These are phyloP conservation scores for Eutrema salsugineum DNA, from an alignment of 441 rosid species.

Conservation along the genomic window DNA sequence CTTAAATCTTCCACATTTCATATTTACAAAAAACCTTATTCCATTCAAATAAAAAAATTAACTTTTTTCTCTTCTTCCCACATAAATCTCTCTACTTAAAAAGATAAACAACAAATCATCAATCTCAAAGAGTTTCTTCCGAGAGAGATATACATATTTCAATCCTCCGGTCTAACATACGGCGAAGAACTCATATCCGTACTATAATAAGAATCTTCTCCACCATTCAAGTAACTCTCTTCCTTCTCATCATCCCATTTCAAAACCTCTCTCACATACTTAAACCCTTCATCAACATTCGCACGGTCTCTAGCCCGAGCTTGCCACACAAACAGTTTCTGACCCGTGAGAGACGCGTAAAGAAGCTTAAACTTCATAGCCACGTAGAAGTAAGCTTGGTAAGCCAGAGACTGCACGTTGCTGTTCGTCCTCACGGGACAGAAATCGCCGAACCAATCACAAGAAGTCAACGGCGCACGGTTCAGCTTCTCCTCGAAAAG, in stretches of 20 bases:
- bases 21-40: constrained; percentile 16
- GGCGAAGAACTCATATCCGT: constrained; percentile 94
- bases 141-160: neutral
- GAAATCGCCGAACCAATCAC: constrained; percentile 93
- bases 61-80: neutral
- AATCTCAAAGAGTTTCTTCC: constrained; percentile 14
- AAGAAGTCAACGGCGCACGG: constrained; percentile 55
- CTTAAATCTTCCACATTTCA: neutral
- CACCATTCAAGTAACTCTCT: constrained; percentile 64
- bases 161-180: constrained; percentile 62
- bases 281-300: constrained; percentile 84
- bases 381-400: constrained; percentile 89
- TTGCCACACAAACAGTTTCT: constrained; percentile 96
- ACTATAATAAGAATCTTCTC: constrained; percentile 89
- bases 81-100: neutral
- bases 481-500: constrained; percentile 84
- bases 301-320: constrained; percentile 75
- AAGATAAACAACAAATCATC: neutral
- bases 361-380: constrained; percentile 97
- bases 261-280: constrained; percentile 88
- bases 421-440: constrained; percentile 68
- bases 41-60: neutral
- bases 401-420: constrained; percentile 71
- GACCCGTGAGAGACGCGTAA: constrained; percentile 65
- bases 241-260: constrained; percentile 94